phyloP scores from a whole-genome alignment of 495 filamentous ascomycete genomes.

The Talaromyces proteolyticus region DNA sequence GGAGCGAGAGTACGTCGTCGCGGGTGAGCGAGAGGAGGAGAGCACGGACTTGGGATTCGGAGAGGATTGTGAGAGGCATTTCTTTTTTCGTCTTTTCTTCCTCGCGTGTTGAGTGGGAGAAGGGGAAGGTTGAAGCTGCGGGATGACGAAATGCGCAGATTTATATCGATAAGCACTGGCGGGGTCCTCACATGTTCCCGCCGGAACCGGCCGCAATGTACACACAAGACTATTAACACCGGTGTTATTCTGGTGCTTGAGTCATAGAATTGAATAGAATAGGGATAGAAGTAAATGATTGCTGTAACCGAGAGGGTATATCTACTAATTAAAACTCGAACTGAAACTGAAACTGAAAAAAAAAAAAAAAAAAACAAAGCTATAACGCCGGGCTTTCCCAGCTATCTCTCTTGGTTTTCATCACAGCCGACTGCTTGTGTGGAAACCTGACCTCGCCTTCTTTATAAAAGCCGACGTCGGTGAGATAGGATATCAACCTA shows the following conservation, averaged over 20 bases:
- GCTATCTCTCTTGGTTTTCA: constrained; percentile 72
- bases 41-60: constrained; percentile 59
- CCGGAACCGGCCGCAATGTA: not conserved
- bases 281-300: too few relatives aligned
- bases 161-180: not conserved
- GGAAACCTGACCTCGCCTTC: constrained; percentile 84
- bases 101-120: not conserved
- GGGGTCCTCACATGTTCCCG: not conserved
- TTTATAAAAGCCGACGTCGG: constrained; percentile 75
- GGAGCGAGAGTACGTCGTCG: constrained; percentile 62
- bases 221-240: too few relatives aligned
- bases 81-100: not conserved
- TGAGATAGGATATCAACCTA: constrained; percentile 75
- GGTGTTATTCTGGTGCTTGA: too few relatives aligned
- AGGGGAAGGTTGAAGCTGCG: not conserved
- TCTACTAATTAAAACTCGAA: too few relatives aligned
- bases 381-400: constrained; percentile 78
- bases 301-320: too few relatives aligned
- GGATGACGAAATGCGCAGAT: not conserved
- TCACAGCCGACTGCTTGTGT: constrained; percentile 87
- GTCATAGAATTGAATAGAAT: too few relatives aligned
- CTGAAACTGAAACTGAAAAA: not conserved
- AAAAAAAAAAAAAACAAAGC: constrained; percentile 11
- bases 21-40: constrained; percentile 67
- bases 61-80: constrained; percentile 77